Base-by-base conservation (phyloP, 1,284 basidiomycete species). In the Ceratobasidium sp. region DNA sequence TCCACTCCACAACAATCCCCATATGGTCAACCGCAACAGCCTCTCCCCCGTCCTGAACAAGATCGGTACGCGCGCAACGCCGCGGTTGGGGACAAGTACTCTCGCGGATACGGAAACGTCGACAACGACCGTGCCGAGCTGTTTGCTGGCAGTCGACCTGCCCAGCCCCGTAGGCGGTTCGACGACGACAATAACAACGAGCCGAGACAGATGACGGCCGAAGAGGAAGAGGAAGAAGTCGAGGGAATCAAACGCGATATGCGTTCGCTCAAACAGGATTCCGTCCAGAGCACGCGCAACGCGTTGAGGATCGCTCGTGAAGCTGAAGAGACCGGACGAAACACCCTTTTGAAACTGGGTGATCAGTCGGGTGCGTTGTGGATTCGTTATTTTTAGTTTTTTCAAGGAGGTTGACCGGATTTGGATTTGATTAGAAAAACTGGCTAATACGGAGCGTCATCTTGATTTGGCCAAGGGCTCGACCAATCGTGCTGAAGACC, bases 191-290 rank as follows among this genome's bases (percentile, higher is more conserved):
- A 91, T 77, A 88, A 87, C 0, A 86, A 88, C 21, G 79, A 77
- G 43, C 48, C 75, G 81, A 52, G 82, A 74, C 12, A 69, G 82
- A 59, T 79, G 77, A 77, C 78, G 48, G 80, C 83, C 74, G 90
- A 94, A 79, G 94, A 97, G 80, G 92, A 92, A 76, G 96, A 98
- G 30, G 96, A 98, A 77, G 97, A 98, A 79, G 86, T 97, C 4
- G 97, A 99, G 82, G 95, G 92, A 16, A 97, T 99, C 83, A 98
- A 98, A 83, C 89, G 94, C 79, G 90, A 96, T 82, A 95, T 94
- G 76, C 87, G 91, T 70, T 93, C 88, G 78, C 83, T 94, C 76
- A 99, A 99, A 83, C 95, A 98, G 81, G 97, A 99, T 78, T 92
- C 89, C 79, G 90, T 97, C 59, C 91, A 90, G 73, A 93, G 92